These are phyloP conservation scores for Arxiozyma slooffiae DNA, from an alignment of 1,139 yeast species.

Conservation along the genomic window DNA sequence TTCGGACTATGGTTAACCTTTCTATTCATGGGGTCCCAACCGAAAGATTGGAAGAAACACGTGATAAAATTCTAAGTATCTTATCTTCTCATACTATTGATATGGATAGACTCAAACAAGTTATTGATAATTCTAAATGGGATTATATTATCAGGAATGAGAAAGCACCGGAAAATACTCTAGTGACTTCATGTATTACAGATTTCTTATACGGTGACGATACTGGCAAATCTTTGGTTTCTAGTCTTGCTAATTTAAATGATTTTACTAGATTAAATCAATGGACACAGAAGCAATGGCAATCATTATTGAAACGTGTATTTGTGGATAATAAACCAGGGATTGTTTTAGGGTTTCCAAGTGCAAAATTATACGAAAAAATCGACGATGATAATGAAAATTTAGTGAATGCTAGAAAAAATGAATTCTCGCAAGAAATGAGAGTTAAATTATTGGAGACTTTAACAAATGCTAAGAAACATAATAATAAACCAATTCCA, in stretches of 20 bases:
- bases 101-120: conserved; percentile 52
- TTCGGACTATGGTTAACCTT: conserved; percentile 49
- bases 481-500: conserved; percentile 71
- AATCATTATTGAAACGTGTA: conserved; percentile 41
- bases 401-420: conserved; percentile 41
- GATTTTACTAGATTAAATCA: conserved; percentile 50
- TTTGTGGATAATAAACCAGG: conserved; percentile 62
- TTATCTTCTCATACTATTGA: conserved; percentile 55
- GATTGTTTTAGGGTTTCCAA: conserved; percentile 68
- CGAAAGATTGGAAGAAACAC: conserved; percentile 46
- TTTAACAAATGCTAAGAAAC: conserved; percentile 52
- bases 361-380: conserved; percentile 47
- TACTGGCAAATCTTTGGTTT: conserved; percentile 47
- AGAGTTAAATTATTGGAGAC: conserved; percentile 41
- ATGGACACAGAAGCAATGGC: conserved; percentile 71
- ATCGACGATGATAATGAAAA: conserved; percentile 45
- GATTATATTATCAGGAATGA: conserved; percentile 59
- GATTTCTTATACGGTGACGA: conserved; percentile 71
- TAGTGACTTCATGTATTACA: conserved; percentile 59
- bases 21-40: conserved; percentile 70
- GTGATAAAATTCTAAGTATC: conserved; percentile 41
- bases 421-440: conserved; percentile 51
- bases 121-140: conserved; percentile 55
- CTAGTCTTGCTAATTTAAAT: conserved; percentile 44
- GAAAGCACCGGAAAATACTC: conserved; percentile 44